These are phyloP conservation scores for Colletotrichum cuscutae DNA, from an alignment of 2,329 filamentous ascomycete genomes.

Conservation along the genomic window DNA sequence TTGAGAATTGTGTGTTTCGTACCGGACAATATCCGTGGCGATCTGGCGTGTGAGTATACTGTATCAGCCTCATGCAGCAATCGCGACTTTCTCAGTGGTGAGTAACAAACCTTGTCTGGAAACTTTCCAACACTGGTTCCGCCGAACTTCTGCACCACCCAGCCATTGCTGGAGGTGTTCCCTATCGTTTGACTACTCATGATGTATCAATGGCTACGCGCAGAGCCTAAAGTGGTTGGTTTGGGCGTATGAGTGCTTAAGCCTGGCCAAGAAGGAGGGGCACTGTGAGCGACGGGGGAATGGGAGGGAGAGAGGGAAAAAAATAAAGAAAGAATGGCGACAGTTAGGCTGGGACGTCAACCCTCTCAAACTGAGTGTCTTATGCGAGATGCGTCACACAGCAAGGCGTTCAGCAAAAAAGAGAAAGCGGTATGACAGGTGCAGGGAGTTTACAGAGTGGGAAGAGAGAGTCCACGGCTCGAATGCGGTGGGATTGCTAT, in stretches of 20 bases:
- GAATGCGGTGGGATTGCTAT: conserved; percentile 5
- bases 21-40: conserved; percentile 76
- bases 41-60: conserved; percentile 51
- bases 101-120: conserved; percentile 68
- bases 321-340: conserved; percentile 25
- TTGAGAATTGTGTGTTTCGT: conserved; percentile 34
- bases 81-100: conserved; percentile 25
- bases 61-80: conserved; percentile 40
- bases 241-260: neutral
- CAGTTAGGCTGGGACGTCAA: conserved; percentile 22
- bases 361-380: neutral
- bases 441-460: neutral
- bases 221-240: neutral
- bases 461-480: conserved; percentile 3
- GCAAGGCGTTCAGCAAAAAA: neutral
- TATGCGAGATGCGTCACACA: neutral
- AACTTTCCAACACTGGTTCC: conserved; percentile 97
- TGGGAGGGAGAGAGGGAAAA: neutral
- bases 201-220: conserved; percentile 10
- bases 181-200: conserved; percentile 34
- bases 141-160: conserved; percentile 95
- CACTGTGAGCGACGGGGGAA: conserved; percentile 22
- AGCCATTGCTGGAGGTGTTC: conserved; percentile 61
- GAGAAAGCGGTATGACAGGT: neutral
- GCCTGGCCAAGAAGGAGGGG: conserved; percentile 15